A percentile compares a stretch with the other conserved stretches of the same genome.
phyloP scores from a whole-genome alignment of 2,329 filamentous ascomycete species.

The Calonectria henricotiae region DNA sequence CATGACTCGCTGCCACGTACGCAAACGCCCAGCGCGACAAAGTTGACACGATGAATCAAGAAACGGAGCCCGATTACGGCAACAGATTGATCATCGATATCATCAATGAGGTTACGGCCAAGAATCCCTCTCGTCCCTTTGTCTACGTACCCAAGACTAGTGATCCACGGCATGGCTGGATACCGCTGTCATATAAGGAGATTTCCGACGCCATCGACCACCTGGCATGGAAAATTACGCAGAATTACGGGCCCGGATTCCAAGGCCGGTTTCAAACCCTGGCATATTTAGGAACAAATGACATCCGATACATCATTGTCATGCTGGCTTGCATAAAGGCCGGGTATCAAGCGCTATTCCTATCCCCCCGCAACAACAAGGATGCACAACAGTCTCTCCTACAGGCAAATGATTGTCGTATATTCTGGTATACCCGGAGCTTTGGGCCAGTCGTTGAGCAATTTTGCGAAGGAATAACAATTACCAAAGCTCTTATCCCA shows the following conservation, averaged over 20 bases:
- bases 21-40: too few relatives aligned
- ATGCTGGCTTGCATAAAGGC: constrained; percentile 62
- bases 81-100: constrained; percentile 9
- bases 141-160: not conserved
- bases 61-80: not conserved
- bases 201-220: constrained; percentile 11
- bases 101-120: not conserved
- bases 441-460: not conserved
- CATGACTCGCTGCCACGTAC: too few relatives aligned
- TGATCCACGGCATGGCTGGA: constrained; percentile 4
- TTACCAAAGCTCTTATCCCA: constrained; percentile 45
- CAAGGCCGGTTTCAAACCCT: constrained; percentile 47
- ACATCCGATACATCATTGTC: constrained; percentile 59
- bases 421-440: constrained; percentile 28
- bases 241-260: not conserved
- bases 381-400: constrained; percentile 53
- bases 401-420: constrained; percentile 48
- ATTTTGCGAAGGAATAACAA: constrained; percentile 3
- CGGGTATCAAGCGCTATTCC: constrained; percentile 59
- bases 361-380: constrained; percentile 55
- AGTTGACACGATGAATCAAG: not conserved
- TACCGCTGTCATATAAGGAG: not conserved
- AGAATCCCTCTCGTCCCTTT: constrained; percentile 1
- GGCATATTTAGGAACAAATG: constrained; percentile 56
- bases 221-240: constrained; percentile 5